These are phyloP conservation scores for Rehmannia glutinosa DNA, from an alignment of 257 asterid species.

Conservation along the genomic window DNA sequence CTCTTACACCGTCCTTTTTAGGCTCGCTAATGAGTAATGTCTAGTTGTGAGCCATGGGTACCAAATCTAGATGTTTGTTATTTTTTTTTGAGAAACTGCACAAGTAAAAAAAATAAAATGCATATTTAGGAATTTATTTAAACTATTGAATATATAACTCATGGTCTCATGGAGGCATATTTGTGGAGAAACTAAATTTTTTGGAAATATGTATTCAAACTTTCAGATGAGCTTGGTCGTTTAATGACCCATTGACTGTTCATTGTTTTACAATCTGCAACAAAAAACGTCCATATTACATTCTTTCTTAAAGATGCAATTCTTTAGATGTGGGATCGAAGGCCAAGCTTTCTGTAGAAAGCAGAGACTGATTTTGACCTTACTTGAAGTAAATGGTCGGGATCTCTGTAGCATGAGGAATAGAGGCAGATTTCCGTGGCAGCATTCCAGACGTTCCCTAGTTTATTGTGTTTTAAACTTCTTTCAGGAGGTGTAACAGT, in stretches of 20 bases:
- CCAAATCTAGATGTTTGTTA: not conserved
- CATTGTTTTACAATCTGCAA: not conserved
- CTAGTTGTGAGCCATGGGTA: not conserved
- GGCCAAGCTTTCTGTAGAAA: not conserved
- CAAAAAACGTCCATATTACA: not conserved
- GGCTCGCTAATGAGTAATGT: not conserved
- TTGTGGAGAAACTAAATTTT: not conserved
- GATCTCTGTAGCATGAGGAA: not conserved
- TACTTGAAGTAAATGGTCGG: not conserved
- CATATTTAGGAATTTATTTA: not conserved
- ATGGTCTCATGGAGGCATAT: not conserved
- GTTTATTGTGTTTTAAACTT: not conserved
- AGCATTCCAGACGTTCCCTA: not conserved
- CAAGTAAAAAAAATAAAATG: not conserved
- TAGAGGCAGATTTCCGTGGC: not conserved
- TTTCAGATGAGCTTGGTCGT: not conserved
- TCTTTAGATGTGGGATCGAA: not conserved
- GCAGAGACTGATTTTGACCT: not conserved
- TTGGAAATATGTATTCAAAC: not conserved
- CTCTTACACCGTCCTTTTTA: not conserved
- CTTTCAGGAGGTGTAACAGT: not conserved
- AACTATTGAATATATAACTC: not conserved
- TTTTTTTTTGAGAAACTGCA: not conserved
- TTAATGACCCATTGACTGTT: not conserved
- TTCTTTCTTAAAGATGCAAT: not conserved